Percentiles rank a stretch among this genome's conserved stretches.
Evolutionary conservation across 2,329 filamentous ascomycete species (phyloP).

Genomic region (Diplocarpon rosae): DNA sequence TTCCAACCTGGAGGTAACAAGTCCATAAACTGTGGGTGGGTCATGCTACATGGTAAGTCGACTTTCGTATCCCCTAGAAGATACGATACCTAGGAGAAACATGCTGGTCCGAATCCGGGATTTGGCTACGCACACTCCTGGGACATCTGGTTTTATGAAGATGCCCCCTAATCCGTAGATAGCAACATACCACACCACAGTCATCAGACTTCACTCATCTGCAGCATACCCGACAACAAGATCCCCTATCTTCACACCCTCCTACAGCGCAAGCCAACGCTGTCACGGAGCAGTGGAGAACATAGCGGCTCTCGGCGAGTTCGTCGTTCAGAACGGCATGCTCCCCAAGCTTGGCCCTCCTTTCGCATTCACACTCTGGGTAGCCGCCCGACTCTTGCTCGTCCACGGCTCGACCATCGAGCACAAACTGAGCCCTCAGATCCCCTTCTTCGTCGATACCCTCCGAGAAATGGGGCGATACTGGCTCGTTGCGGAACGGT

Average conservation of each 20-base stretch:
- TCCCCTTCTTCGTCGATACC: conserved; percentile 72
- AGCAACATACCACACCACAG: conserved; percentile 77
- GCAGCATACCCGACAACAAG: conserved; percentile 85
- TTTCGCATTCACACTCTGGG: conserved; percentile 89
- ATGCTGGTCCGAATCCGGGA: too few species aligned
- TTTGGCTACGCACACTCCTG: too few species aligned
- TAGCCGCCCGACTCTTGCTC: conserved; percentile 73
- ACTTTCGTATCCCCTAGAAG: neutral
- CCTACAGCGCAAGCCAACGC: conserved; percentile 72
- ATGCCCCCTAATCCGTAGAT: neutral
- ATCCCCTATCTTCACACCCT: conserved; percentile 81
- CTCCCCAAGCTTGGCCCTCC: conserved; percentile 75
- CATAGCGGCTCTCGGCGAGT: conserved; percentile 66
- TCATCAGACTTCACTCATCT: conserved; percentile 84
- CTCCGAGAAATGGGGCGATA: conserved; percentile 69
- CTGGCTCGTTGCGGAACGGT: conserved; percentile 79
- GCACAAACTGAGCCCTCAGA: conserved; percentile 68
- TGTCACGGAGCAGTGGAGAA: conserved; percentile 77
- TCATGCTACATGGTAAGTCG: conserved; percentile 60
- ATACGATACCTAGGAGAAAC: too few species aligned
- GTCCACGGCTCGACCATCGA: conserved; percentile 88
- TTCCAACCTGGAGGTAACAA: conserved; percentile 60
- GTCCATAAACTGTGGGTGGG: conserved; percentile 68
- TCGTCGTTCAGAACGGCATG: conserved; percentile 64
- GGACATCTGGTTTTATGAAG: too few species aligned